Evolutionary conservation across 192 early-diverging fungal species (phyloP).

Genomic region (Dimargaris xerosporica): DNA sequence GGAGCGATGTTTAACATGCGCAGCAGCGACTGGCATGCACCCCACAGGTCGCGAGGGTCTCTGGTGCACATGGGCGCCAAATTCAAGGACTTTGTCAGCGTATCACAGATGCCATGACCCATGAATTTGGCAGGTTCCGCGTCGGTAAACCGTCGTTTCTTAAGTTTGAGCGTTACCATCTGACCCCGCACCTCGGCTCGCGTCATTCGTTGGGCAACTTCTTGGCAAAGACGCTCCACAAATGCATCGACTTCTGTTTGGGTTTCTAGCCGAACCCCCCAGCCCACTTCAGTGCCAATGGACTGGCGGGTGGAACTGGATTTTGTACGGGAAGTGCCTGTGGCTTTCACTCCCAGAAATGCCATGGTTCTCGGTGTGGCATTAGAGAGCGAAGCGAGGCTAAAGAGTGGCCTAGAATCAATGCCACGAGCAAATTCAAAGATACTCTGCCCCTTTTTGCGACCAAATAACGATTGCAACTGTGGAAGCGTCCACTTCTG

Average conservation of each 20-base stretch:
- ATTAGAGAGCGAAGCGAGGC: too few relatives aligned
- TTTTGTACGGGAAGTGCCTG: constrained; percentile 32
- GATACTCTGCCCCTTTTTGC: constrained; percentile 49
- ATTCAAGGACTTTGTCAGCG: constrained; percentile 31
- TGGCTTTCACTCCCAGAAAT: too few relatives aligned
- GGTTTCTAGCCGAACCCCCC: constrained; percentile 77
- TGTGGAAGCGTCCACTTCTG: neutral
- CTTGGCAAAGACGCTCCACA: constrained; percentile 18
- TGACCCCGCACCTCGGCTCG: constrained; percentile 35
- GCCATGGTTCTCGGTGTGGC: too few relatives aligned
- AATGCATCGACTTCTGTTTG: constrained; percentile 52
- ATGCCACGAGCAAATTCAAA: constrained; percentile 59
- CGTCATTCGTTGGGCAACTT: constrained; percentile 45
- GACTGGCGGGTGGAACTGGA: constrained; percentile 50
- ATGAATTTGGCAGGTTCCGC: constrained; percentile 38
- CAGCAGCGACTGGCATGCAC: constrained; percentile 20
- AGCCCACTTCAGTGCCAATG: constrained; percentile 72
- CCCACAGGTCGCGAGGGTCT: constrained; percentile 24
- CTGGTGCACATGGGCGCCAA: constrained; percentile 28
- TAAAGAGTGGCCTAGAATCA: constrained; percentile 24
- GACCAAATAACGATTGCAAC: constrained; percentile 51
- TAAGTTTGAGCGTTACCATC: constrained; percentile 52
- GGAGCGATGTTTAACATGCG: constrained; percentile 21
- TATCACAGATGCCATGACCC: constrained; percentile 51
- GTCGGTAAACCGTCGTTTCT: constrained; percentile 32